A percentile compares a stretch with the other conserved stretches of the same genome.
Conservation (phyloP, 2,329 filamentous ascomycete species). For the Pyrenochaeta sp. region DNA sequence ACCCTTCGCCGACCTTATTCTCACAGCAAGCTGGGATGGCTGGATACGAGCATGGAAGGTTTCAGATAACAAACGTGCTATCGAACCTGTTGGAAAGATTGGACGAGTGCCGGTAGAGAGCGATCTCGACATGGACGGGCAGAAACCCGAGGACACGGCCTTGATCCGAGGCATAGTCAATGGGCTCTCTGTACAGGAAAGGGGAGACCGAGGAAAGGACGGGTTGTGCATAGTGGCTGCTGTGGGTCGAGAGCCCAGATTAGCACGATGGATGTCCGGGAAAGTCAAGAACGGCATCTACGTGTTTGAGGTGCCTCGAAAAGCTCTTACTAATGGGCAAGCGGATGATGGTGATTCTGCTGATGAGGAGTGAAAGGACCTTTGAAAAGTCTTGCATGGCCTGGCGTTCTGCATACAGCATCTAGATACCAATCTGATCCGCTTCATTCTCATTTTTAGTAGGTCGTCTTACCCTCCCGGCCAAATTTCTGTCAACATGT, state of each 20-base stretch:
- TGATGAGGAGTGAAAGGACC: conserved; percentile 9
- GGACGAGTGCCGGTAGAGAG: conserved; percentile 50
- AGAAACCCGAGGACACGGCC: conserved; percentile 27
- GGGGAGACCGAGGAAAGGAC: conserved; percentile 74
- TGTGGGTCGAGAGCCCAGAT: conserved; percentile 82
- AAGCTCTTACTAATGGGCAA: conserved; percentile 28
- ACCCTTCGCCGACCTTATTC: conserved; percentile 87
- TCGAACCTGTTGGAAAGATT: conserved; percentile 75
- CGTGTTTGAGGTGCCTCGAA: conserved; percentile 78
- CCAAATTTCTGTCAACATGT: no score
- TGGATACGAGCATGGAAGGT: conserved; percentile 85
- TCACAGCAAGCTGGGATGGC: conserved; percentile 95
- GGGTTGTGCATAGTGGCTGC: conserved; percentile 87
- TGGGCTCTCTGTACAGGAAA: conserved; percentile 85
- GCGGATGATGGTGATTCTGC: conserved; percentile 11
- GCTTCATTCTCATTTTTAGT: no score
- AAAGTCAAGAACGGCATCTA: conserved; percentile 81
- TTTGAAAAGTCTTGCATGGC: conserved; percentile 17
- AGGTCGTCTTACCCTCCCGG: no score
- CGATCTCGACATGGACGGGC: conserved; percentile 14
- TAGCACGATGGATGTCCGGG: conserved; percentile 80
- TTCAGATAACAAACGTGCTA: conserved; percentile 72
- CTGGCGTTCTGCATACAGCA: conserved; percentile 13
- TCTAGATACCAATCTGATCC: conserved; percentile 30
- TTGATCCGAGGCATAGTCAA: conserved; percentile 81